Evolutionary conservation across 345 rosid species (phyloP).

Genomic region (Eucalyptus cloeziana): DNA sequence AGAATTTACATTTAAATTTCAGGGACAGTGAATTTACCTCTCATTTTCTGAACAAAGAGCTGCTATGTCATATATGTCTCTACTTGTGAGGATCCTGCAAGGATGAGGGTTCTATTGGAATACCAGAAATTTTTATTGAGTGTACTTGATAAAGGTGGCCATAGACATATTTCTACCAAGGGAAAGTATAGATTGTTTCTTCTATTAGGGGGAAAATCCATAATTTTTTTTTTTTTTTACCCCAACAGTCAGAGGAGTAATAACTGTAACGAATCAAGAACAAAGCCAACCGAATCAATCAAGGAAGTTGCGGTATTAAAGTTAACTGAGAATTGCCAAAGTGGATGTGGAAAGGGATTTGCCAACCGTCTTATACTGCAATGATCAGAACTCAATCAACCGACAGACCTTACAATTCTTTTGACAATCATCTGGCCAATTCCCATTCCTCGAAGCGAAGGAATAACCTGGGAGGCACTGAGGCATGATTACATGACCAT

Average conservation of each 20-base stretch:
- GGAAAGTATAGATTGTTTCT: neutral
- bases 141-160: neutral
- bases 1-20: neutral
- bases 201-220: neutral
- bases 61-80: constrained; percentile 73
- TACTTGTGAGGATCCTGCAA: constrained; percentile 50
- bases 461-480: constrained; percentile 61
- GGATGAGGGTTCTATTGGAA: neutral
- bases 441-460: constrained; percentile 62
- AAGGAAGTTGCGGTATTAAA: neutral
- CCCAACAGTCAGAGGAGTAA: neutral
- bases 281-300: neutral
- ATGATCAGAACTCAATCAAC: neutral
- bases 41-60: constrained; percentile 71
- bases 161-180: neutral
- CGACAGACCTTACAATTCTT: constrained; percentile 55
- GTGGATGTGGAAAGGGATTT: neutral
- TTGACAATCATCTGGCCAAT: constrained; percentile 67
- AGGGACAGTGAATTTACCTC: constrained; percentile 29
- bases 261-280: neutral
- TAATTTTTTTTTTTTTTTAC: neutral
- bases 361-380: neutral
- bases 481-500: constrained; percentile 19
- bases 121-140: neutral
- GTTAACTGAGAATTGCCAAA: neutral